Evolutionary conservation across 2,329 filamentous ascomycete species (phyloP).

Genomic region (Aspergillus sp.): DNA sequence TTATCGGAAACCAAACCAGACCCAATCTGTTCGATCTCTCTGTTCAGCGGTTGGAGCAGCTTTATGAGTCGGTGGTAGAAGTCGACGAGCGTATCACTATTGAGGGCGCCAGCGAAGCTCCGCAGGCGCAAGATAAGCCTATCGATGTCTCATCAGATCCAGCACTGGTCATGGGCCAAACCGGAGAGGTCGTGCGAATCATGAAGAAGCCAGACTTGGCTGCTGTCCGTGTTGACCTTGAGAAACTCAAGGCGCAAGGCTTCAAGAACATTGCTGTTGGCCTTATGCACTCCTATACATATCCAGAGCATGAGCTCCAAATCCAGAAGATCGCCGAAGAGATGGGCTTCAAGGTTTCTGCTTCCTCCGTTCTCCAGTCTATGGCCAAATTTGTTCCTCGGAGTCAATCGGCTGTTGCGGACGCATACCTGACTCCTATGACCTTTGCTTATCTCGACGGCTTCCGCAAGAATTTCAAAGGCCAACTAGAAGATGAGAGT

Average conservation of each 20-base stretch:
- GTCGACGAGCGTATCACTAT: constrained; percentile 48
- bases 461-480: constrained; percentile 63
- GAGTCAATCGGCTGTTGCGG: constrained; percentile 71
- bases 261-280: constrained; percentile 79
- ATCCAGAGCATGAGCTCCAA: constrained; percentile 74
- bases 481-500: constrained; percentile 58
- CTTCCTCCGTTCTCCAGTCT: constrained; percentile 75
- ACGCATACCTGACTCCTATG: constrained; percentile 74
- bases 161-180: constrained; percentile 55
- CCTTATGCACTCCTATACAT: constrained; percentile 85
- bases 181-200: constrained; percentile 64
- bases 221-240: constrained; percentile 55
- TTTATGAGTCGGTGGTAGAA: constrained; percentile 26
- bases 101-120: constrained; percentile 23
- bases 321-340: constrained; percentile 71
- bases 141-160: constrained; percentile 53
- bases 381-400: constrained; percentile 77
- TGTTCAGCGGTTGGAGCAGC: constrained; percentile 70
- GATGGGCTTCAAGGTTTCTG: constrained; percentile 73
- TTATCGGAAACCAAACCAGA: constrained; percentile 82
- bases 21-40: constrained; percentile 84
- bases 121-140: constrained; percentile 14
- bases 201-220: constrained; percentile 58
- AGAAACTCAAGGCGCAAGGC: constrained; percentile 64
- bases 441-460: constrained; percentile 66